Percentiles rank a stretch among this genome's conserved stretches.
Conservation (phyloP, 2,329 filamentous ascomycete genomes). For the Neospermospora avenae region DNA sequence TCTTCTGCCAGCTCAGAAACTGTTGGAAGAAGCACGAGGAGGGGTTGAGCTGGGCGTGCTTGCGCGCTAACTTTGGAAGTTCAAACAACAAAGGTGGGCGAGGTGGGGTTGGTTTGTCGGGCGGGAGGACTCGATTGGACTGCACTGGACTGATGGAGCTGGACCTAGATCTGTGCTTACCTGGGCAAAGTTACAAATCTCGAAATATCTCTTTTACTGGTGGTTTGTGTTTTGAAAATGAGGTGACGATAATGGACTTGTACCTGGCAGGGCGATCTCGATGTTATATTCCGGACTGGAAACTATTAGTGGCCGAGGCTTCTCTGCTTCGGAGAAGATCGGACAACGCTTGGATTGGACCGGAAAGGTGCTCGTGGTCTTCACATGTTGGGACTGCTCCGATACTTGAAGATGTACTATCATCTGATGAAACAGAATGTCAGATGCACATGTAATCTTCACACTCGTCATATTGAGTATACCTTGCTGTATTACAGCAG, state of each 20-base stretch:
- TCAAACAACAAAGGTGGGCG: background rate
- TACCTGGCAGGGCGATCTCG: constrained; percentile 6
- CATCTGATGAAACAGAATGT: constrained; percentile 1
- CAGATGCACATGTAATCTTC: constrained; percentile 9
- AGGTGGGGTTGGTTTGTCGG: constrained; percentile 10
- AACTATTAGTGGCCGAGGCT: constrained; percentile 10
- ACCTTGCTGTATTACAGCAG: background rate
- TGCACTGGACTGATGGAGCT: constrained; percentile 1
- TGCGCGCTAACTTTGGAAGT: background rate
- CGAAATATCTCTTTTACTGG: background rate
- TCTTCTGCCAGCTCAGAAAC: constrained; percentile 17
- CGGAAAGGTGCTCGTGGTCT: constrained; percentile 17
- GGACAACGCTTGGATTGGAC: background rate
- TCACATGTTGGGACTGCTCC: constrained; percentile 25
- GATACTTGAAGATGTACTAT: background rate
- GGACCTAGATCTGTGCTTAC: constrained; percentile 4
- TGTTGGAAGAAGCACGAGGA: constrained; percentile 15
- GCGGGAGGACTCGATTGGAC: background rate
- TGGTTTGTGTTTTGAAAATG: background rate
- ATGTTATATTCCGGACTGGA: constrained; percentile 8
- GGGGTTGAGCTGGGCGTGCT: background rate
- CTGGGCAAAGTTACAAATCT: constrained; percentile 4
- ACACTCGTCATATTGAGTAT: constrained; percentile 13
- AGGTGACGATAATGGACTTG: background rate
- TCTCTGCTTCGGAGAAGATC: constrained; percentile 10